phyloP scores from a whole-genome alignment of 257 asterid species.

The Anisodus tanguticus region DNA sequence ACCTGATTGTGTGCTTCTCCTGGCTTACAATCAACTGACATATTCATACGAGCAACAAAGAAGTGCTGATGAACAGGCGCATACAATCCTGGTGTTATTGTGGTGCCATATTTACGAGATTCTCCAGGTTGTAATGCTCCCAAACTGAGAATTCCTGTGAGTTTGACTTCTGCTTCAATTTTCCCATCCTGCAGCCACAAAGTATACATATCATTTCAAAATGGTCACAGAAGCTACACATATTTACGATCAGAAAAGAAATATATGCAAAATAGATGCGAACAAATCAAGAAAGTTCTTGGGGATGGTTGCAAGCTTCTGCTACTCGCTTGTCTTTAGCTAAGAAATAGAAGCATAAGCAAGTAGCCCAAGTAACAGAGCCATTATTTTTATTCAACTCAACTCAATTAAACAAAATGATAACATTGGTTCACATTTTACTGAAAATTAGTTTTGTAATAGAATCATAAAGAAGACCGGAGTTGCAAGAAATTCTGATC shows the following conservation, averaged over 20 bases:
- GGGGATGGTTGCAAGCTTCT: background rate
- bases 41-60: slow-evolving; percentile 98
- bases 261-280: background rate
- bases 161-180: slow-evolving; percentile 98
- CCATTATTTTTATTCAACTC: background rate
- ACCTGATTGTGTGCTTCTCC: slow-evolving; percentile 97
- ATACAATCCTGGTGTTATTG: slow-evolving; percentile 92
- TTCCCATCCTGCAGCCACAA: slow-evolving; percentile 78
- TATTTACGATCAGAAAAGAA: background rate
- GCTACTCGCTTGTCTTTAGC: background rate
- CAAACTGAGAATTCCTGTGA: slow-evolving; percentile 92
- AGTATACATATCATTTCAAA: background rate
- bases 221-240: background rate
- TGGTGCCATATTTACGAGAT: slow-evolving; percentile 85
- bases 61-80: slow-evolving; percentile 99
- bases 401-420: background rate
- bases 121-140: slow-evolving; percentile 95
- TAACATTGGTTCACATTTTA: background rate
- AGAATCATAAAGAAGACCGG: background rate
- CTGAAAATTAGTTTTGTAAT: background rate
- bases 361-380: slow-evolving; percentile 17
- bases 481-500: background rate
- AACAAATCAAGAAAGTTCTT: background rate
- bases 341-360: background rate
- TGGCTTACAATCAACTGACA: slow-evolving; percentile 92